A percentile compares a stretch with the other conserved stretches of the same genome.
phyloP scores from a whole-genome alignment of 305 asterid species.

The Fraxinus angustifolia region DNA sequence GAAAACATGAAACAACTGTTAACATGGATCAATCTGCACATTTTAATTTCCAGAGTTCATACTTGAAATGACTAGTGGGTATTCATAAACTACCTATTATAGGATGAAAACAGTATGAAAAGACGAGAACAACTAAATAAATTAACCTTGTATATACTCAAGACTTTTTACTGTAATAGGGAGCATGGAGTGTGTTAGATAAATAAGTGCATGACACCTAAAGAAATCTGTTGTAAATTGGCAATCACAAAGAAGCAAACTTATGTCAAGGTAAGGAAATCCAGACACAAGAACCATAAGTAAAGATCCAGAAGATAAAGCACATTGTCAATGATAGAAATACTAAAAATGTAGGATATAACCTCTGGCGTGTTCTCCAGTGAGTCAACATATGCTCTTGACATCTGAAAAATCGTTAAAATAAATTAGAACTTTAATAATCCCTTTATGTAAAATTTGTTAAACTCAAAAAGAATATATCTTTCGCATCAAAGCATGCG shows the following conservation, averaged over 20 bases:
- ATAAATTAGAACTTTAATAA: conserved; percentile 7
- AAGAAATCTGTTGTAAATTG: not conserved
- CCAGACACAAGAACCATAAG: not conserved
- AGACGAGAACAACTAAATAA: not conserved
- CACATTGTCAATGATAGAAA: not conserved
- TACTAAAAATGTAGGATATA: conserved; percentile 9
- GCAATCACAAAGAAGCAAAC: not conserved
- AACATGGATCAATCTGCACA: not conserved
- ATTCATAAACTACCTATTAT: not conserved
- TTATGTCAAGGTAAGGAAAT: not conserved
- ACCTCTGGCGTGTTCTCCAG: conserved; percentile 60
- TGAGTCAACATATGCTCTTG: conserved; percentile 44
- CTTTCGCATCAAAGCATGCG: not conserved
- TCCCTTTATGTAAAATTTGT: not conserved
- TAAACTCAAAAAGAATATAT: conserved; percentile 6
- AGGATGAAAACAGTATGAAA: not conserved
- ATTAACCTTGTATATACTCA: not conserved
- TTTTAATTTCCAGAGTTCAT: not conserved
- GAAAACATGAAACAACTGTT: not conserved
- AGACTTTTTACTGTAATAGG: not conserved
- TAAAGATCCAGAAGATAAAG: not conserved
- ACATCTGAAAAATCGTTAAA: conserved; percentile 40
- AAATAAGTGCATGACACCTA: not conserved
- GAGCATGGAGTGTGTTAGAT: not conserved
- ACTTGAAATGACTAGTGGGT: not conserved